Evolutionary conservation across 441 rosid species (phyloP).

Genomic region (Mallotus japonicus): DNA sequence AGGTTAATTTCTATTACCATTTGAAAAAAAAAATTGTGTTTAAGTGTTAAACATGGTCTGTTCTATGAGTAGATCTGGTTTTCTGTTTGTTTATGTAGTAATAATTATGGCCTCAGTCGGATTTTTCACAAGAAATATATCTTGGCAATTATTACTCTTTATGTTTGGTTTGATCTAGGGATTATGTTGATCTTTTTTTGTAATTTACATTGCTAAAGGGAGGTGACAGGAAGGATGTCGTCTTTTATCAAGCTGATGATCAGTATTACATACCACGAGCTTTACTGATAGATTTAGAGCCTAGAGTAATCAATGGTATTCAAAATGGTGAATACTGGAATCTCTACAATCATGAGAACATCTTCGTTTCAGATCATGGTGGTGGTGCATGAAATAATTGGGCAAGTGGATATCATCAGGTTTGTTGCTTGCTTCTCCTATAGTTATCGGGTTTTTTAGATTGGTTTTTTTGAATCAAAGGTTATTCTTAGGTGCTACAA

Average conservation of each 20-base stretch:
- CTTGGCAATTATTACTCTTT: not conserved
- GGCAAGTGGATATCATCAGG: conserved; percentile 99
- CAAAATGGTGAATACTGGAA: conserved; percentile 88
- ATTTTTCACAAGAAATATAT: too few relatives aligned
- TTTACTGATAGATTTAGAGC: conserved; percentile 91
- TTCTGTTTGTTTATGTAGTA: too few relatives aligned
- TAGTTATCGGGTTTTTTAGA: not conserved
- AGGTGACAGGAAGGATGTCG: conserved; percentile 97
- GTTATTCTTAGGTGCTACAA: not conserved
- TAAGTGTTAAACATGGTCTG: too few relatives aligned
- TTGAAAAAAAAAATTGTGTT: too few relatives aligned
- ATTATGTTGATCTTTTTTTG: not conserved
- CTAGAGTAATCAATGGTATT: conserved; percentile 93
- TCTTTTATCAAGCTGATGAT: conserved; percentile 98
- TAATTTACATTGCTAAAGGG: conserved; percentile 50
- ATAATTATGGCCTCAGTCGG: too few relatives aligned
- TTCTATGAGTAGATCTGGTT: too few relatives aligned
- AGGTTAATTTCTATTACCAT: too few relatives aligned
- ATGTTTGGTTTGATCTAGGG: too few relatives aligned
- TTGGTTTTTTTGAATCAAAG: too few relatives aligned
- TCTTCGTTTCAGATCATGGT: conserved; percentile 88
- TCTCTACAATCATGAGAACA: conserved; percentile 93
- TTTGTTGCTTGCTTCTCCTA: conserved; percentile 23
- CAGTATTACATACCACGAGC: conserved; percentile 98
- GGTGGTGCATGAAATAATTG: conserved; percentile 99